These are phyloP conservation scores for Tetraselmis striata DNA, from an alignment of 139 green algal species.

Conservation along the genomic window DNA sequence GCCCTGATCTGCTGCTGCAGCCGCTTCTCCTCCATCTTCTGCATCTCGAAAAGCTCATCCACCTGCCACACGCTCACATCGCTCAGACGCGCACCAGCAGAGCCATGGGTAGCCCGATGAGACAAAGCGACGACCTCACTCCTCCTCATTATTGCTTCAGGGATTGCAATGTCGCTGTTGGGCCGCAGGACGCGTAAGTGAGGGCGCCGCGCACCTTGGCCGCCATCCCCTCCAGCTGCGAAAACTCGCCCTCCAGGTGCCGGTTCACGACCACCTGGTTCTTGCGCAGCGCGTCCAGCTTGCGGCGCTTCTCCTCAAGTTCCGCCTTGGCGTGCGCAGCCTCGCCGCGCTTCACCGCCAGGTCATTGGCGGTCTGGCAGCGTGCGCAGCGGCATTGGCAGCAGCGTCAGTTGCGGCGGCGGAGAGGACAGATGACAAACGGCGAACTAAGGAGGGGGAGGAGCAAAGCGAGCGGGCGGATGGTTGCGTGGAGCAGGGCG, in stretches of 20 bases:
- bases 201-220: conserved; percentile 27
- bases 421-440: no score
- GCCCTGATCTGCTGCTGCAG: conserved; percentile 27
- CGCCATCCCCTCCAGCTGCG: conserved; percentile 50
- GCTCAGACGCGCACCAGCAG: not conserved
- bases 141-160: no score
- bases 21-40: conserved; percentile 1
- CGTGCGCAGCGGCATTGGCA: no score
- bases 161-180: no score
- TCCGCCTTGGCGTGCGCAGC: conserved; percentile 21
- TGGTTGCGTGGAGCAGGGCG: no score
- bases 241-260: conserved; percentile 55
- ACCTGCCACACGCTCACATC: not conserved
- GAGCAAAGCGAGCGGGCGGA: no score
- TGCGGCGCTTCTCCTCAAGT: conserved; percentile 20
- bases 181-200: no score
- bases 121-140: no score
- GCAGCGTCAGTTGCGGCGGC: no score
- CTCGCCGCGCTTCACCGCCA: conserved; percentile 24
- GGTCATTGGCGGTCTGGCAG: conserved; percentile 35
- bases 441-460: no score
- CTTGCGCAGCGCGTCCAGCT: conserved; percentile 27
- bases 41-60: not conserved
- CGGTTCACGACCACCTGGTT: conserved; percentile 33
- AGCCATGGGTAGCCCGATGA: no score